A percentile compares a stretch with the other conserved stretches of the same genome.
Conservation (phyloP, 2,329 filamentous ascomycete genomes). For the Diaporthe sp. region DNA sequence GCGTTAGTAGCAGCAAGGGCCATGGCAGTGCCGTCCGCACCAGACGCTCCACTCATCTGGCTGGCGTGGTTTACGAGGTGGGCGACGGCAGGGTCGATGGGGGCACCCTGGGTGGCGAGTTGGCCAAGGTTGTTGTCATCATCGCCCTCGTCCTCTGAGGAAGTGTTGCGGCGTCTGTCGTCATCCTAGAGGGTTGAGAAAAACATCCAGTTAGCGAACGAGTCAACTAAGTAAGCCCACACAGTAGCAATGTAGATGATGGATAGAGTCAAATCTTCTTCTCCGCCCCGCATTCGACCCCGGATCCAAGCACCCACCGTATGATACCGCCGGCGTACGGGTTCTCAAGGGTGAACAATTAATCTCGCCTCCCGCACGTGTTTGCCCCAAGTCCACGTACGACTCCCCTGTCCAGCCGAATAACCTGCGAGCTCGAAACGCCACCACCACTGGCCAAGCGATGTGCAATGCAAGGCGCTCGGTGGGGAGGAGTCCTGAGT, state of each 20-base stretch:
- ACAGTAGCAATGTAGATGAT: constrained; percentile 18
- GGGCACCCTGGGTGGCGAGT: neutral
- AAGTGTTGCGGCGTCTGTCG: neutral
- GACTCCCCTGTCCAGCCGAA: constrained; percentile 25
- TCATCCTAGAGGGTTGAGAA: constrained; percentile 1
- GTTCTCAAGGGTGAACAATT: constrained; percentile 30
- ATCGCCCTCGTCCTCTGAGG: constrained; percentile 12
- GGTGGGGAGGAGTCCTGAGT: constrained; percentile 3
- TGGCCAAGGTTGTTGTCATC: neutral
- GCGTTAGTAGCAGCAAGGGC: neutral
- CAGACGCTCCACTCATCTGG: neutral
- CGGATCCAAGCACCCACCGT: neutral
- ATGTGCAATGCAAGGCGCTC: constrained; percentile 4
- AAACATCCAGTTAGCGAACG: constrained; percentile 28
- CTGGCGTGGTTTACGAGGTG: neutral
- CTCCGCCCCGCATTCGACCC: constrained; percentile 31
- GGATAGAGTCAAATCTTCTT: constrained; percentile 34
- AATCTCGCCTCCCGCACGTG: constrained; percentile 31
- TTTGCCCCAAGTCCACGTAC: neutral
- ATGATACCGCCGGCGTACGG: constrained; percentile 6
- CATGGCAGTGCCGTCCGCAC: neutral
- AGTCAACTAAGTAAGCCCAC: constrained; percentile 20
- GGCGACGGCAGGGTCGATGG: neutral
- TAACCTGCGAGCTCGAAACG: constrained; percentile 27
- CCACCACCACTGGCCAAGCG: neutral